Conservation (phyloP, 352 stramenopile species). For the Globisporangium lucens region DNA sequence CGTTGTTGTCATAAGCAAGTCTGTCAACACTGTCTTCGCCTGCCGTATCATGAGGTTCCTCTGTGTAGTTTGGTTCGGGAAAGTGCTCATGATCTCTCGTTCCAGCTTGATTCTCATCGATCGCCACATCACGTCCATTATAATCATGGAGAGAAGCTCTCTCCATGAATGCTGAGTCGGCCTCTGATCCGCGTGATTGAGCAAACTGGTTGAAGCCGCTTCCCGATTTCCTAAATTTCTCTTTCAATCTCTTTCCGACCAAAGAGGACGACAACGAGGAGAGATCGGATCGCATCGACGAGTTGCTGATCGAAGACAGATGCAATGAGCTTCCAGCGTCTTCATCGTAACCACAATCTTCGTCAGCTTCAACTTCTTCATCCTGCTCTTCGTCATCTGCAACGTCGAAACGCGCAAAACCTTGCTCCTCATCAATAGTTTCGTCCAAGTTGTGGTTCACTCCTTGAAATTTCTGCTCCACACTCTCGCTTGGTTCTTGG, state of each 20-base stretch:
- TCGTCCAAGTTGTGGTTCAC: neutral
- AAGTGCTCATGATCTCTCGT: neutral
- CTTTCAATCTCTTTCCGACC: slow-evolving; percentile 22
- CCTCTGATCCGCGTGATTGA: slow-evolving; percentile 1
- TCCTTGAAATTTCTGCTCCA: neutral
- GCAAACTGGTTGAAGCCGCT: neutral
- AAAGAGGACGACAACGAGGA: slow-evolving; percentile 69
- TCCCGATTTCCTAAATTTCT: neutral
- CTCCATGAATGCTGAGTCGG: neutral
- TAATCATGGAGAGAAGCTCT: neutral
- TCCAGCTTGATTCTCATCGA: neutral
- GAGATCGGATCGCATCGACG: slow-evolving; percentile 39
- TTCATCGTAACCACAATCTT: slow-evolving; percentile 8
- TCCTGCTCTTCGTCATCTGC: neutral
- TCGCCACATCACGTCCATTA: neutral
- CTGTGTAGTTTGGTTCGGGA: neutral
- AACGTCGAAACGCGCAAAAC: neutral
- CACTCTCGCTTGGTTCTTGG: neutral
- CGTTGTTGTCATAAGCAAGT: neutral
- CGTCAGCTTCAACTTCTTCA: slow-evolving; percentile 11
- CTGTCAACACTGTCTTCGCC: neutral
- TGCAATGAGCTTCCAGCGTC: slow-evolving; percentile 49
- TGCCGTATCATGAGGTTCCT: neutral
- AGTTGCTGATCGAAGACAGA: slow-evolving; percentile 61
- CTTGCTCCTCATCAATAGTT: neutral